A percentile compares a stretch with the other conserved stretches of the same genome.
Conservation (phyloP, 306 rosid genomes). For the Trichosanthes truncata region DNA sequence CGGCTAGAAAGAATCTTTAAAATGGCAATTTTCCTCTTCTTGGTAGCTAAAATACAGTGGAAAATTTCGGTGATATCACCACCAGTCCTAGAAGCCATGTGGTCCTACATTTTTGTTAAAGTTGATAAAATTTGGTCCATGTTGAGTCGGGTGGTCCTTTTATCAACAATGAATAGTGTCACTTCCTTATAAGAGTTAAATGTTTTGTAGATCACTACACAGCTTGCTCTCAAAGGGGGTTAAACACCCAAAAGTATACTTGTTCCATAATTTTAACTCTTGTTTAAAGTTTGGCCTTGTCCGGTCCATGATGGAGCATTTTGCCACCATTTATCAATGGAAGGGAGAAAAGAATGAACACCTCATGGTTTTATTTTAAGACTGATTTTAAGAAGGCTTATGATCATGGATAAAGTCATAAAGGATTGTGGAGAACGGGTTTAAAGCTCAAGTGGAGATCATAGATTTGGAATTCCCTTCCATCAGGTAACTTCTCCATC, state of each 20-base stretch:
- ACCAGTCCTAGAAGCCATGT: background rate
- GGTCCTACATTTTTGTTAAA: background rate
- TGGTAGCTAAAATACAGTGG: background rate
- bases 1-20: background rate
- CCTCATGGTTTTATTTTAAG: background rate
- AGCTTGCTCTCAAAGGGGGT: background rate
- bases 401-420: background rate
- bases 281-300: background rate
- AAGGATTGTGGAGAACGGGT: background rate
- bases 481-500: background rate
- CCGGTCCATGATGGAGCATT: background rate
- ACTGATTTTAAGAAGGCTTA: background rate
- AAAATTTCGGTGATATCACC: background rate
- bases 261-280: background rate
- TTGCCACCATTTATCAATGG: background rate
- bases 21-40: background rate
- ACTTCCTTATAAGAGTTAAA: background rate
- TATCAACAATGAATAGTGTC: background rate
- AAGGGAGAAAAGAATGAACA: background rate
- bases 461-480: background rate
- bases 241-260: background rate
- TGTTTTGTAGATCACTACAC: background rate
- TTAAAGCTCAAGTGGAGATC: background rate
- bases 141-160: background rate
- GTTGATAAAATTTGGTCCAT: background rate